Evolutionary conservation across 1,284 basidiomycete species (phyloP), one percentile per base, ranked within the genome.

Genomic region (Agroathelia rolfsii): DNA sequence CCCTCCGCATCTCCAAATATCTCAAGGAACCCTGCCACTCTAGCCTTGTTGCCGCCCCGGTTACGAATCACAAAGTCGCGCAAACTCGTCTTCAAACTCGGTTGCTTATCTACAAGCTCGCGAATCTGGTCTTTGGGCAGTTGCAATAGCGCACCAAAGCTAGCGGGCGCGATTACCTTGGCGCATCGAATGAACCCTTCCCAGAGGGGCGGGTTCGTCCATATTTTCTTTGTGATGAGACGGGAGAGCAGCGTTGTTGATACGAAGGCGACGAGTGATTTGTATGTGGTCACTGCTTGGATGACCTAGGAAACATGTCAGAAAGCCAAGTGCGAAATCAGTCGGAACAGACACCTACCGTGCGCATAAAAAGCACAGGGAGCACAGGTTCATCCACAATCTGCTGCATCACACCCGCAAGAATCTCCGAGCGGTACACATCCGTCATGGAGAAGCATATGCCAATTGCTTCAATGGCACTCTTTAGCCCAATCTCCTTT

Each of bases 381-480:
- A 98, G 61, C 3, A 80, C 75, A 3, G 84, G 78, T 47, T 93
- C 81, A 46, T 99, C 95, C 47, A 95, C 81, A 34, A 98, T 85
- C 49, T 95, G 88, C 51, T 95, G 89, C 78, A 99, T 90, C 32
- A 96, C 93, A 11, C 88, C 89, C 4, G 84, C 93, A 9, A 98
- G 74, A 30, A 97, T 86, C 56, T 98, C 94, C 27, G 88, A 90
- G 22, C 88, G 79, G 72, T 92, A 99, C 25, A 96, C 81, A 45
- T 97, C 92, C 14, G 93, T 90, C 87, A 99, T 93, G 1, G 83
- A 85, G 63, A 99, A 98, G 55, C 95, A 99, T 41, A 98, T 90
- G 20, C 82, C 81, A 45, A 98, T 94, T 15, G 94, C 94, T 62
- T 89, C 86, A 39, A 86, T 88, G 3, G 88, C 79, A 46, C 73